Evolutionary conservation across 2,329 filamentous ascomycete genomes (phyloP).

Genomic region (Diaporthe vaccinii): DNA sequence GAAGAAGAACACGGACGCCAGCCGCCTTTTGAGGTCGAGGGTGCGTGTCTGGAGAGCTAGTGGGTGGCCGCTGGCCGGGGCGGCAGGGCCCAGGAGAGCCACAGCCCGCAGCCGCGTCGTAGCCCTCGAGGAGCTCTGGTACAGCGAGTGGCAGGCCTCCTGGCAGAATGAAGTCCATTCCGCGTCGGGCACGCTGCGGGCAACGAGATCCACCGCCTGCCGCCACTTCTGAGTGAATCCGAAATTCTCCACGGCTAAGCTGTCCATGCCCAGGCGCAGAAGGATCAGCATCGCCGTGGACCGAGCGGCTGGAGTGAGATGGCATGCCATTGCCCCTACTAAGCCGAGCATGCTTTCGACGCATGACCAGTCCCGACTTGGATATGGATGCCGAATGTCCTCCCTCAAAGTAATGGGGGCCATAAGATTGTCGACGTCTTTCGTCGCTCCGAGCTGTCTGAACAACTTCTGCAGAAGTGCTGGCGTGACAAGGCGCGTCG

Average conservation of each 20-base stretch:
- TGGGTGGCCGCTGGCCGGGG: conserved; percentile 43
- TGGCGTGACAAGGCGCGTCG: conserved; percentile 59
- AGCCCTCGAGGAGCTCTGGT: conserved; percentile 60
- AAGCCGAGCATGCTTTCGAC: conserved; percentile 60
- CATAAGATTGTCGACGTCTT: conserved; percentile 55
- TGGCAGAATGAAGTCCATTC: conserved; percentile 58
- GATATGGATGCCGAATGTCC: conserved; percentile 44
- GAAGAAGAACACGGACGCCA: conserved; percentile 76
- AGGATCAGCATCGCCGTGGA: conserved; percentile 61
- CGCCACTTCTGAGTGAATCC: conserved; percentile 58
- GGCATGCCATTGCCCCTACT: conserved; percentile 53
- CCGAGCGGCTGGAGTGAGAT: conserved; percentile 52
- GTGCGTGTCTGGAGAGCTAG: conserved; percentile 48
- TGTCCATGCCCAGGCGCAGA: conserved; percentile 69
- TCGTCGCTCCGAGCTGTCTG: conserved; percentile 67
- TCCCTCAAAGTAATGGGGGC: conserved; percentile 41
- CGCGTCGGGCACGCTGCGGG: conserved; percentile 54
- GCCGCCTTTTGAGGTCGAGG: conserved; percentile 73
- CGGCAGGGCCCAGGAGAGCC: conserved; percentile 68
- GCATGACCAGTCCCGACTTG: conserved; percentile 59
- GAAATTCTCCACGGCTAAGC: conserved; percentile 58
- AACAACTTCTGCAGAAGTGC: conserved; percentile 68
- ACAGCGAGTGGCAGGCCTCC: conserved; percentile 62
- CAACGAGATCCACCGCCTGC: conserved; percentile 58
- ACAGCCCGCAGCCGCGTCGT: conserved; percentile 71